Conservation (phyloP, 106 monocot species). For the Acorus gramineus region DNA sequence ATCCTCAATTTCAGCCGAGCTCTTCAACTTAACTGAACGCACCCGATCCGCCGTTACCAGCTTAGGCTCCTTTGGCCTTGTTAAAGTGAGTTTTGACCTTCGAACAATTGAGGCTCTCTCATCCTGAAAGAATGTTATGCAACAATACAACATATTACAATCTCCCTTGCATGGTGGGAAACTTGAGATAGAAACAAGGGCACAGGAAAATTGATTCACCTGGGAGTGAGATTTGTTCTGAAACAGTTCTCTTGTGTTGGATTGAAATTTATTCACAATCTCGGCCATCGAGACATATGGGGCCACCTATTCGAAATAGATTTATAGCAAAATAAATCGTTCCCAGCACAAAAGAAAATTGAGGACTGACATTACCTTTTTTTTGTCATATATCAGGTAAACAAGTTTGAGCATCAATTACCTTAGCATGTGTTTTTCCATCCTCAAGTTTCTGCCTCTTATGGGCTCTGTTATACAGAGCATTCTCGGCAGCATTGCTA, state of each 20-base stretch:
- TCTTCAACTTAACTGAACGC: background rate
- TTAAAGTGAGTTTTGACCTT: no score
- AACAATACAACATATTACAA: no score
- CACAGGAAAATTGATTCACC: slow-evolving; percentile 19
- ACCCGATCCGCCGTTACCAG: background rate
- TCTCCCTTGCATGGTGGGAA: no score
- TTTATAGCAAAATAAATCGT: background rate
- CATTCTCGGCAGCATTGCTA: slow-evolving; percentile 31
- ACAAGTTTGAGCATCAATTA: slow-evolving; percentile 1
- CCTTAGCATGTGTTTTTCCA: slow-evolving; percentile 44
- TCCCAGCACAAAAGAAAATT: background rate
- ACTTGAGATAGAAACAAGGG: background rate
- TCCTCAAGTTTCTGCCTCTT: slow-evolving; percentile 81
- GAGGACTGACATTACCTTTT: background rate
- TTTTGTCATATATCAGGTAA: background rate
- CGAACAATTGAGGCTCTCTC: background rate
- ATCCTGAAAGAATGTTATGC: slow-evolving; percentile 23
- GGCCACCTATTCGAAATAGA: slow-evolving; percentile 21
- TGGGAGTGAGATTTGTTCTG: slow-evolving; percentile 28
- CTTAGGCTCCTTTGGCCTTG: no score
- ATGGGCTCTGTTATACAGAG: slow-evolving; percentile 75
- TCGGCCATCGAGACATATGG: slow-evolving; percentile 60
- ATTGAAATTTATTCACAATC: slow-evolving; percentile 66
- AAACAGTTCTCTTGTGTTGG: slow-evolving; percentile 54
- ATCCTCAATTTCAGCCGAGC: slow-evolving; percentile 1